Base-by-base conservation (phyloP, 129 eudicot genomes). In the Mikania micrantha region DNA sequence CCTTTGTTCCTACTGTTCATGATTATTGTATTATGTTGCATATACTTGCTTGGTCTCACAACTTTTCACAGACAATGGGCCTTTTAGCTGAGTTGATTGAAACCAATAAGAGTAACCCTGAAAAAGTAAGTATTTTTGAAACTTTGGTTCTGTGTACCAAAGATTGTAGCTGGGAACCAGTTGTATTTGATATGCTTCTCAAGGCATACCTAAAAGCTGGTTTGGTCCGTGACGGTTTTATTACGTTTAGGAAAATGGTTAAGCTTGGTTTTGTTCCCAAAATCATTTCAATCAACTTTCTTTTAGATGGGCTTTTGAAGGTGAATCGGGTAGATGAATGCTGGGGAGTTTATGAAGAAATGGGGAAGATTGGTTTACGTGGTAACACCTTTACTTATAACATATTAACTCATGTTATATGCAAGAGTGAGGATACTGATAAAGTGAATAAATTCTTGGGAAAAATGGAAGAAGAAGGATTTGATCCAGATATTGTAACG, bases 401-500 rank as follows among this genome's bases (percentile, higher is more conserved):
- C 65, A 86, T 93, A 74, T 79, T 93, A 74, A 88, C 95, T 49
- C 74, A 82, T 85, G 81, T 79, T n/a, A 34, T 93, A 60, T 84
- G 96, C 74, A 93, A 77, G 56, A 84, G 83, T 44, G 87, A 75
- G 21, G 77, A 86, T 70, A 79, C 82, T 66, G 86, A 82, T 56
- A 88, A 80, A 80, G 88, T 86, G 69, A 93, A 88, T 35, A 79
- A 81, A 41, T 86, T 93, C 72, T 59, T 93, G 73, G 95, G 88
- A 56, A 83, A 87, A 70, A 86, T 93, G 95, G 98, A 93, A 80
- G 98, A 93, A 77, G 92, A 89, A 74, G 98, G 98, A 67, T 93
- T 93, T 77, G 87, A 78, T 57, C 95, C 95, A 0, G 98, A 93
- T 81, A 67, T 88, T 57, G 95, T 93, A 52, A 88, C 98, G 1